Conservation (phyloP, 1,139 yeast genomes). For the Debaryomyces sp. region DNA sequence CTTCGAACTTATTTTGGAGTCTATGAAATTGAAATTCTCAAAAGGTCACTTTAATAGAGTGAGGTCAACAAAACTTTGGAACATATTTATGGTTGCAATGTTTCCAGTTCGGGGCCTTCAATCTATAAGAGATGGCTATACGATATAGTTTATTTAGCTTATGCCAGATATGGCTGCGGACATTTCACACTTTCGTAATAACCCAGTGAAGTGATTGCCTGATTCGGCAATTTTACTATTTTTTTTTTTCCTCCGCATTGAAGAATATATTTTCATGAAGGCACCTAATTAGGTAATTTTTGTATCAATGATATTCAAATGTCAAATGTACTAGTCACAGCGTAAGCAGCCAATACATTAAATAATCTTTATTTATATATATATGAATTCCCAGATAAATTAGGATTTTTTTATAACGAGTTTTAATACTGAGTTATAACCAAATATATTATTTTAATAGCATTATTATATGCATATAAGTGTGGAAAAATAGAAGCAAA, state of each 20-base stretch:
- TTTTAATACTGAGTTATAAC: neutral
- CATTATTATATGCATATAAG: neutral
- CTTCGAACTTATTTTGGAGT: neutral
- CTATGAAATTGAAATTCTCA: neutral
- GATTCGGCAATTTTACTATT: slow-evolving; percentile 1
- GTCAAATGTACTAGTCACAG: neutral
- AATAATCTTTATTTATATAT: neutral
- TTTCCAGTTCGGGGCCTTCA: too few species aligned
- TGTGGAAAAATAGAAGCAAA: slow-evolving; percentile 2
- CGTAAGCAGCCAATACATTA: neutral
- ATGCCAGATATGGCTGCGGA: neutral
- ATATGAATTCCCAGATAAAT: neutral
- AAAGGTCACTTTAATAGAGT: neutral
- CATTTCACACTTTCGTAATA: neutral
- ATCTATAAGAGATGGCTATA: neutral
- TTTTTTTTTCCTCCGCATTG: slow-evolving; percentile 6
- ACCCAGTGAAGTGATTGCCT: neutral
- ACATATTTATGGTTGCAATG: neutral
- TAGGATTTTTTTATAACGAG: neutral
- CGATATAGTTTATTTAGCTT: neutral
- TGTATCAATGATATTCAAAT: neutral
- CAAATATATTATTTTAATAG: neutral
- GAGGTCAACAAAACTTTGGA: neutral
- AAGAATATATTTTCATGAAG: slow-evolving; percentile 1
- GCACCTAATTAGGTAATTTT: slow-evolving; percentile 7